Evolutionary conservation across 192 early-diverging fungal species (phyloP), one percentile per base, ranked within the genome.

Genomic region (Chytriomyces hyalinus): DNA sequence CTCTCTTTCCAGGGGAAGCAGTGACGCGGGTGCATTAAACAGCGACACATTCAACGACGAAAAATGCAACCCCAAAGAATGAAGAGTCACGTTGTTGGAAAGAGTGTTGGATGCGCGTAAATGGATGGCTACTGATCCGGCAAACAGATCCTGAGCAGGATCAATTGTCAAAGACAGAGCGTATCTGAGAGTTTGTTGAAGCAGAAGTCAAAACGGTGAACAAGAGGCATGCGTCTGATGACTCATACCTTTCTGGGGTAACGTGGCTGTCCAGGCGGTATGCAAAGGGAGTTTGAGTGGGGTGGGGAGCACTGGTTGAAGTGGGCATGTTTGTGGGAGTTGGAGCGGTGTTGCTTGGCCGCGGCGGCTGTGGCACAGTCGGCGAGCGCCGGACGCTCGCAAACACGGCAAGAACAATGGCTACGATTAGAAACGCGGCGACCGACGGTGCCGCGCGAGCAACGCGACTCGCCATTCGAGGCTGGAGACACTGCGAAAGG

Each of bases 71-170:
- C 20, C 53, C 20, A 15, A 17, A 17, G 67, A 24, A 15, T 69
- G 67, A 24, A 69, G 47, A 6, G 67, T 69, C 43, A 65, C 65
- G 60, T 28, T 43, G 62, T 57, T 65, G 11, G 63, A 22, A 5
- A 28, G 20, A n/a, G 26, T n/a, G 26, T 15, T 28, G 28, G 6
- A 26, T n/a, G 20, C 13, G 15, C 11, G 17, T 8, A 65, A 28
- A 11, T 65, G n/a, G n/a, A 65, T 65, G 4, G 28, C n/a, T 36
- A 65, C 63, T n/a, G 17, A 28, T n/a, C 63, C 63, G 6, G 63
- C 63, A 65, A 65, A 65, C 26, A n/a, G n/a, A 24, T n/a, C 28
- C 5, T 65, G 20, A 17, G 11, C 26, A 3, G 63, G 63, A 28
- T 65, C 63, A 65, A 28, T 26, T 28, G 63, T 65, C 11, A 65